Conservation (phyloP, 1,139 yeast species). For the Taiozyma onychis region DNA sequence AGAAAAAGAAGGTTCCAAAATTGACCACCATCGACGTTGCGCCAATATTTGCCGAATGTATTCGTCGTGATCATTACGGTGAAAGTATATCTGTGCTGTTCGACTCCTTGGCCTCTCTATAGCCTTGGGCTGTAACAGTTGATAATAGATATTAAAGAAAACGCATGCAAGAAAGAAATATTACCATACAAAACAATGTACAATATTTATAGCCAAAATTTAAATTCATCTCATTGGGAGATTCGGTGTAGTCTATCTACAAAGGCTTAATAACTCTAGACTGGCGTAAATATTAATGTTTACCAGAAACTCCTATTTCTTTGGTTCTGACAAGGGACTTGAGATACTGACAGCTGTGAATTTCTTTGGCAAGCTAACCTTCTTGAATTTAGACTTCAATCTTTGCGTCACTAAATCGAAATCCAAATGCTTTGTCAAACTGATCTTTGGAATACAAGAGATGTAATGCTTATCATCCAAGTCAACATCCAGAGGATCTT, state of each 20-base stretch:
- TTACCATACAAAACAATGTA: not conserved
- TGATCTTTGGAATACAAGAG: conserved; percentile 88
- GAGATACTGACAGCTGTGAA: conserved; percentile 87
- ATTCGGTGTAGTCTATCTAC: too few relatives aligned
- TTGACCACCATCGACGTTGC: conserved; percentile 89
- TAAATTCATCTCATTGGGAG: too few relatives aligned
- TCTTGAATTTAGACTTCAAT: conserved; percentile 71
- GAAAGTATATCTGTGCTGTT: conserved; percentile 90
- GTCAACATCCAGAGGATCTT: conserved; percentile 94
- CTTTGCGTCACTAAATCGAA: conserved; percentile 84
- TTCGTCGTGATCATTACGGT: conserved; percentile 97
- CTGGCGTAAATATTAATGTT: not conserved
- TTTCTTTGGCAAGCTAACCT: conserved; percentile 88
- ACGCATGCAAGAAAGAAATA: not conserved
- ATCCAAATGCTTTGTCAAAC: conserved; percentile 89
- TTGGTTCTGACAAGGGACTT: conserved; percentile 40
- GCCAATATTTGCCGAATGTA: conserved; percentile 94
- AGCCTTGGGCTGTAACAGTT: not conserved
- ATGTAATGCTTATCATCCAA: conserved; percentile 95
- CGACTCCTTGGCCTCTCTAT: conserved; percentile 67
- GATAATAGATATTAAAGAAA: not conserved
- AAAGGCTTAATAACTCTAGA: too few relatives aligned
- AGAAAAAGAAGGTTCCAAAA: conserved; percentile 52
- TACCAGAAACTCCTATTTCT: not conserved
- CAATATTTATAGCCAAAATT: too few relatives aligned